phyloP scores from a whole-genome alignment of 2,329 filamentous ascomycete species.

The Colletotrichum sp. region DNA sequence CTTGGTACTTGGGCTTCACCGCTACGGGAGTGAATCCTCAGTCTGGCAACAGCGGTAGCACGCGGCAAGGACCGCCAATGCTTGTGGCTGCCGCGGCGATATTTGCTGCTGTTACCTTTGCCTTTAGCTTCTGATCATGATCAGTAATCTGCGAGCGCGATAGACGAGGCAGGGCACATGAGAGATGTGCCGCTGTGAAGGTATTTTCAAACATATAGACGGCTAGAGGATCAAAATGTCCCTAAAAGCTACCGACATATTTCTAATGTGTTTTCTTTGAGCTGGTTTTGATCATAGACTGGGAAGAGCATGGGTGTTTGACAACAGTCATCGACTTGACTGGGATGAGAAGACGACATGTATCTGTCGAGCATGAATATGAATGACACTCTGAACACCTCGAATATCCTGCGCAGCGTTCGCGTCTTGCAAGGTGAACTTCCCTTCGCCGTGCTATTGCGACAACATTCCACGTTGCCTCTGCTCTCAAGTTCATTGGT shows the following conservation, averaged over 20 bases:
- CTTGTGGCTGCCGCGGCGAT: background rate
- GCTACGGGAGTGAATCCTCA: slow-evolving; percentile 49
- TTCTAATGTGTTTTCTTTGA: background rate
- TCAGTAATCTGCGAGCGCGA: background rate
- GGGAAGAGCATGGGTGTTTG: background rate
- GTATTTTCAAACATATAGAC: background rate
- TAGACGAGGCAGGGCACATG: background rate
- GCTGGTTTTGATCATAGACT: background rate
- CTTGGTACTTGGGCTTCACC: slow-evolving; percentile 72
- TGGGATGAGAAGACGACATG: background rate
- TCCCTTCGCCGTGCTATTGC: background rate
- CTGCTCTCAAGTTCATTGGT: background rate
- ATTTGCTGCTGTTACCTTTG: background rate
- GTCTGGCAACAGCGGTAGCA: slow-evolving; percentile 6
- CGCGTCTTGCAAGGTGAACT: background rate
- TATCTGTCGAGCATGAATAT: background rate
- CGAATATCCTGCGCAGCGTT: background rate
- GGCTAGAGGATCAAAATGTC: background rate
- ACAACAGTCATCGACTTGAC: background rate
- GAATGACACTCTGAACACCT: background rate
- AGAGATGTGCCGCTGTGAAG: background rate
- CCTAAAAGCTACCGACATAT: background rate
- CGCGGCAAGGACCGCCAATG: background rate
- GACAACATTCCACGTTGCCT: background rate
- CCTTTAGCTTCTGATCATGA: background rate